These are phyloP conservation scores for Tetrapyrgos nigripes DNA, from an alignment of 1,284 basidiomycete species.

Conservation along the genomic window DNA sequence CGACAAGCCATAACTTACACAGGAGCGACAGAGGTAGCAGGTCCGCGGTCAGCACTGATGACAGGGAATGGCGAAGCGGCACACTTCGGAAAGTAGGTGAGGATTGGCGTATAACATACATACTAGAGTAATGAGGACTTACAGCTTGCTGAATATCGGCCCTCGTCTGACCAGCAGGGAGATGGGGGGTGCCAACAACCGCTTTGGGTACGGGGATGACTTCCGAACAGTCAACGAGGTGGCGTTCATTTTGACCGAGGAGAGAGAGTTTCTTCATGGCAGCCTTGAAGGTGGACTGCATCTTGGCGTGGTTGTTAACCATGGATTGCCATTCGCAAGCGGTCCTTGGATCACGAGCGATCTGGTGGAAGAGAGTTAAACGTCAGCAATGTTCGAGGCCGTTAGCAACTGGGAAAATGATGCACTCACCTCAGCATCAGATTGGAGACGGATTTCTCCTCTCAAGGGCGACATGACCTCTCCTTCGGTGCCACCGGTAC, in stretches of 20 bases:
- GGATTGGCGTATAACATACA: too few relatives aligned
- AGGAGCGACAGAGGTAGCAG: constrained; percentile 31
- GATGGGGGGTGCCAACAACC: constrained; percentile 29
- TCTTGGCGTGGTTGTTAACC: constrained; percentile 38
- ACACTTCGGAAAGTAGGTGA: constrained; percentile 28
- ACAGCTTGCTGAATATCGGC: constrained; percentile 44
- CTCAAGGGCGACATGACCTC: constrained; percentile 42
- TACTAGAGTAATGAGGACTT: constrained; percentile 4
- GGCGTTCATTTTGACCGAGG: constrained; percentile 36
- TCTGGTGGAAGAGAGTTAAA: background rate
- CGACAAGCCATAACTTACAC: too few relatives aligned
- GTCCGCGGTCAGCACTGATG: constrained; percentile 28
- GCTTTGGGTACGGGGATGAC: constrained; percentile 41
- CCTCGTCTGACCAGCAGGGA: constrained; percentile 41
- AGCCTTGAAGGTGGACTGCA: constrained; percentile 39
- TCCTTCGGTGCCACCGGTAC: constrained; percentile 38
- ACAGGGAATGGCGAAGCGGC: constrained; percentile 34
- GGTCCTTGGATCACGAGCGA: constrained; percentile 32
- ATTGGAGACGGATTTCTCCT: constrained; percentile 48
- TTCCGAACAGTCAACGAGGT: constrained; percentile 45
- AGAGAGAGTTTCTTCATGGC: constrained; percentile 45
- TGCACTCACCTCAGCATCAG: constrained; percentile 37
- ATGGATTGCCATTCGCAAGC: constrained; percentile 47
- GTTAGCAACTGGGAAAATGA: too few relatives aligned
- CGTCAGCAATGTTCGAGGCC: background rate